Evolutionary conservation across 306 rosid species (phyloP), one percentile per base, ranked within the genome.

Genomic region (Glycine latifolia): DNA sequence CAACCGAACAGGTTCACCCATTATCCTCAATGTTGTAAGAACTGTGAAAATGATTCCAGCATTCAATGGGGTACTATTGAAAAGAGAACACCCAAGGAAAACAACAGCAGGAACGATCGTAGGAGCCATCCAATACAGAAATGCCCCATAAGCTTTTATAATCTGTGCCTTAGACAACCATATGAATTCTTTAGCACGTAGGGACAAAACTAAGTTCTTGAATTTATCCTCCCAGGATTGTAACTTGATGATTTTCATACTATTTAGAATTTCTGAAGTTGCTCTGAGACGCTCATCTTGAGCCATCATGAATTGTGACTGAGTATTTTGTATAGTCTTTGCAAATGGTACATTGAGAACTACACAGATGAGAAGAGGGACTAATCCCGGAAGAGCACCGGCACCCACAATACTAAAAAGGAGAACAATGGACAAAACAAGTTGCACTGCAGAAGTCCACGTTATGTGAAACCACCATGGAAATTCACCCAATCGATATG

Each of bases 301-400:
- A 13, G 70, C 70, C 48, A 6, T 65, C 70, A 37, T 65, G 48
- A 65, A 13, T 65, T 65, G 20, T 13, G 70, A 12, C 70, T 37
- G 48, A 13, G 4, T 37, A 35, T 14, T 65, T 39, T 65, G 48
- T 13, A 65, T 35, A 48, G 14, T 35, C 70, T 65, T 37, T 65
- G 70, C 70, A 65, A 35, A 37, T 13, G 70, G 70, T 37, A 65
- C 26, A 14, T 65, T 65, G 49, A 65, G 70, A 65, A 65, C 11
- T 14, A 48, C 70, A 65, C 70, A 65, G 6, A 65, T 65, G 70
- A 65, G 70, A 65, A 65, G 70, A 65, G 70, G 70, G 11, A 65
- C 48, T 65, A 65, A 65, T 37, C 70, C 70, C 13, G 70, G 70
- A 37, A 65, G 70, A 65, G 70, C 70, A 65, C 70, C 70, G 6